Conservation (phyloP, 306 rosid species). For the Casuarina cunninghamiana region DNA sequence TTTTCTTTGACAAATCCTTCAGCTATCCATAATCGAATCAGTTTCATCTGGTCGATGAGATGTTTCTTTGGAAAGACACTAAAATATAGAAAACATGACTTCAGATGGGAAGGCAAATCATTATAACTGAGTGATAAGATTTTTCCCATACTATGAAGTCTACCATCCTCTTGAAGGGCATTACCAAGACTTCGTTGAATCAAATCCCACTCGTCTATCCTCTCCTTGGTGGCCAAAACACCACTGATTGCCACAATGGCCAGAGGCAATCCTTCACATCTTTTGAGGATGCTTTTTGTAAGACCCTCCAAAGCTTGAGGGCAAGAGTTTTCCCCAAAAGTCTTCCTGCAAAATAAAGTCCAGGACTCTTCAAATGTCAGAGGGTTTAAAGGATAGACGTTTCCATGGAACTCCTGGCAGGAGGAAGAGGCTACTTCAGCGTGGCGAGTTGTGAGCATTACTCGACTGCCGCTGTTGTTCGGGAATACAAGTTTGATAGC, state of each 20-base stretch:
- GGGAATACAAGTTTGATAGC: slow-evolving; percentile 54
- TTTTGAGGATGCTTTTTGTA: slow-evolving; percentile 34
- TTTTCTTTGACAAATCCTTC: slow-evolving; percentile 45
- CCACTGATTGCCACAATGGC: slow-evolving; percentile 63
- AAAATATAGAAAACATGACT: slow-evolving; percentile 44
- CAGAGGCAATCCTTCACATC: slow-evolving; percentile 68
- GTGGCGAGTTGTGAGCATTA: slow-evolving; percentile 56
- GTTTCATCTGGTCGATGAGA: slow-evolving; percentile 37
- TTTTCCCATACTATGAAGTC: slow-evolving; percentile 38
- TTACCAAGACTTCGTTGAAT: slow-evolving; percentile 38
- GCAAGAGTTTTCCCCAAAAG: slow-evolving; percentile 44
- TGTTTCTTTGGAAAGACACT: slow-evolving; percentile 46
- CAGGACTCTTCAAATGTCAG: slow-evolving; percentile 43
- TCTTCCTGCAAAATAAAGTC: slow-evolving; percentile 45
- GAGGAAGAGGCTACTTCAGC: slow-evolving; percentile 36
- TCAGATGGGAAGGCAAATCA: slow-evolving; percentile 47
- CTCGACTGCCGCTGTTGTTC: slow-evolving; percentile 45
- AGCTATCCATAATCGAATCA: slow-evolving; percentile 54
- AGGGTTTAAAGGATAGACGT: slow-evolving; percentile 38
- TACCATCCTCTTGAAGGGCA: slow-evolving; percentile 38
- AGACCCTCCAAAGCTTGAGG: slow-evolving; percentile 39
- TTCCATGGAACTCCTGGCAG: slow-evolving; percentile 28
- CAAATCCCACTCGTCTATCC: slow-evolving; percentile 51
- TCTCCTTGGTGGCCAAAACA: slow-evolving; percentile 51
- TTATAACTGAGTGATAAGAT: slow-evolving; percentile 43